phyloP scores from a whole-genome alignment of 306 rosid species.

The Sicyos baderoa region DNA sequence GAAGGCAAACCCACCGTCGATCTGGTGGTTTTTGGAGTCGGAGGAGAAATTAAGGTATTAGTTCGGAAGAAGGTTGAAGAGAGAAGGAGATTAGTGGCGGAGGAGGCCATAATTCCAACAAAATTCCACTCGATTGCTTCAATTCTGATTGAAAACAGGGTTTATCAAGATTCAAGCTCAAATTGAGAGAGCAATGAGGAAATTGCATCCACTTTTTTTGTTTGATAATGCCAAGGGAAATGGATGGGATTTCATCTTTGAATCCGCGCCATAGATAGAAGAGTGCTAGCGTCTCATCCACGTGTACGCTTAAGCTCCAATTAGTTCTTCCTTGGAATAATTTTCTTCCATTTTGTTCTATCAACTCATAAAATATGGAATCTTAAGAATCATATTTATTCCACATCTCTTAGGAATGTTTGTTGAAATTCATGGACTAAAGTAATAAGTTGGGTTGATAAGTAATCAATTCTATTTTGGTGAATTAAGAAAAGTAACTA shows the following conservation, averaged over 20 bases:
- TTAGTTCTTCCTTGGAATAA: not conserved
- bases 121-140: not conserved
- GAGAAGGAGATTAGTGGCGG: constrained; percentile 42
- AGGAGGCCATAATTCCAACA: constrained; percentile 47
- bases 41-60: constrained; percentile 41
- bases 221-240: not conserved
- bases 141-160: not conserved
- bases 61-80: constrained; percentile 54
- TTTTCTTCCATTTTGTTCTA: not conserved
- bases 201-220: not conserved
- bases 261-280: constrained; percentile 33
- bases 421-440: too few relatives aligned
- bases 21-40: constrained; percentile 67
- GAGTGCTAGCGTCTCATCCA: constrained; percentile 24
- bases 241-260: constrained; percentile 22
- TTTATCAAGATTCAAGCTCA: not conserved
- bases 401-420: too few relatives aligned
- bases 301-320: constrained; percentile 30
- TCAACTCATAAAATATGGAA: not conserved
- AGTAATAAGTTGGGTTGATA: too few relatives aligned
- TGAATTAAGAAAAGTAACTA: too few relatives aligned
- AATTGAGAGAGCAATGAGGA: not conserved
- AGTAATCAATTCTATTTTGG: too few relatives aligned
- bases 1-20: constrained; percentile 25
- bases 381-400: not conserved